A percentile compares a stretch with the other conserved stretches of the same genome.
Conservation (phyloP, 768 basidiomycete species). For the Lactarius tabidus region DNA sequence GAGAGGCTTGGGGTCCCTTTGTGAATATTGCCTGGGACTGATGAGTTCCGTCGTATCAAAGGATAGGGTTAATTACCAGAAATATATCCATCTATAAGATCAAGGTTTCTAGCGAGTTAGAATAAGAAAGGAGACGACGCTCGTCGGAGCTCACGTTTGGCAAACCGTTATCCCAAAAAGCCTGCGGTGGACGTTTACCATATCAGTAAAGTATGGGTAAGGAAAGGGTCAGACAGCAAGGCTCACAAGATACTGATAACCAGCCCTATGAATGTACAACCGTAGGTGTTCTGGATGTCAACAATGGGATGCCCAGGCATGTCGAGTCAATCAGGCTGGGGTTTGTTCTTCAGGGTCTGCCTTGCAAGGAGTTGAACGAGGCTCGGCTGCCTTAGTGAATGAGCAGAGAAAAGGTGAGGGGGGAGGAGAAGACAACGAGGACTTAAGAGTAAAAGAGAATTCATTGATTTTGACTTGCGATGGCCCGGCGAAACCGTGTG, state of each 20-base stretch:
- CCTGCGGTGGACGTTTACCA: neutral
- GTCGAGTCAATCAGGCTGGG: neutral
- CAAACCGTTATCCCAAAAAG: conserved; percentile 3
- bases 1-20: neutral
- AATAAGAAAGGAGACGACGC: neutral
- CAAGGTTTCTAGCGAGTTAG: neutral
- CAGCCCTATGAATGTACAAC: conserved; percentile 2
- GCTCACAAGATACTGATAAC: conserved; percentile 9
- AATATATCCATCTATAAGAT: conserved; percentile 9
- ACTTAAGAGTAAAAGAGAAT: neutral
- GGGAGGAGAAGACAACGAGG: neutral
- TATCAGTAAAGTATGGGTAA: neutral
- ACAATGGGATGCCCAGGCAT: neutral
- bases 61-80: neutral
- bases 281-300: conserved; percentile 5
- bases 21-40: neutral
- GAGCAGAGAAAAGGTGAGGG: neutral
- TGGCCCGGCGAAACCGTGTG: neutral
- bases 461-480: neutral
- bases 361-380: neutral
- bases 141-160: conserved; percentile 8
- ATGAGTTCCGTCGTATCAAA: neutral
- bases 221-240: neutral
- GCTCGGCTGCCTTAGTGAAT: neutral
- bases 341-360: neutral